phyloP scores from a whole-genome alignment of 2,329 filamentous ascomycete species.

The Trichoderma sp. region DNA sequence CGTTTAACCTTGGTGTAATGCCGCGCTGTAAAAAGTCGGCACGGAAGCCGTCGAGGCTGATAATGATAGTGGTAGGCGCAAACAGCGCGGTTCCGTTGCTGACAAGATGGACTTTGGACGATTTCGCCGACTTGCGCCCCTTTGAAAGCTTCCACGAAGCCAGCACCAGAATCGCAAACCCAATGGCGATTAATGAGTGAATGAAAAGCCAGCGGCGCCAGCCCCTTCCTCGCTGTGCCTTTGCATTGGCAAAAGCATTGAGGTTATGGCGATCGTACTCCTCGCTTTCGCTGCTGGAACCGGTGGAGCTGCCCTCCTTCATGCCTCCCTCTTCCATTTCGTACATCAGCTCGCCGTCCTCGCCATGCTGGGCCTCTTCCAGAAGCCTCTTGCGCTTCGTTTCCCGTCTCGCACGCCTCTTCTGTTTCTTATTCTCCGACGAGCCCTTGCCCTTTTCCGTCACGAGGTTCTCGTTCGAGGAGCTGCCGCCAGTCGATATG shows the following conservation, averaged over 20 bases:
- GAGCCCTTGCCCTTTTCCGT: conserved; percentile 48
- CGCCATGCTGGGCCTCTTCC: conserved; percentile 59
- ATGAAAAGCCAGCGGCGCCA: conserved; percentile 59
- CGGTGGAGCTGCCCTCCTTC: conserved; percentile 65
- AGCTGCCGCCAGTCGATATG: conserved; percentile 43
- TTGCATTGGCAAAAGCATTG: conserved; percentile 50
- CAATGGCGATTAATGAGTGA: conserved; percentile 52
- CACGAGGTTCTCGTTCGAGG: conserved; percentile 52
- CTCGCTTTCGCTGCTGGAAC: conserved; percentile 63
- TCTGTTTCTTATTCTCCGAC: conserved; percentile 37
- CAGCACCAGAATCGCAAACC: conserved; percentile 58
- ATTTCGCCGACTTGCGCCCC: conserved; percentile 41
- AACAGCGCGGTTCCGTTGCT: conserved; percentile 90
- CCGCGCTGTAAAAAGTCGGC: conserved; percentile 87
- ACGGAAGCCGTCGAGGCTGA: conserved; percentile 93
- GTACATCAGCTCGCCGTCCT: conserved; percentile 78
- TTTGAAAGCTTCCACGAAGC: conserved; percentile 61
- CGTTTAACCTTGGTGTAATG: conserved; percentile 78
- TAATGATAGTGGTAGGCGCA: conserved; percentile 85
- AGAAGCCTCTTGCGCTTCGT: conserved; percentile 56
- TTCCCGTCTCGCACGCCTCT: conserved; percentile 52
- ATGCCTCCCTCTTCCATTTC: conserved; percentile 84
- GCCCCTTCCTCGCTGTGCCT: conserved; percentile 51
- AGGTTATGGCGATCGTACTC: conserved; percentile 58
- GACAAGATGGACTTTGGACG: conserved; percentile 40